Evolutionary conservation across 306 rosid genomes (phyloP).

Genomic region (Trichosanthes truncata): DNA sequence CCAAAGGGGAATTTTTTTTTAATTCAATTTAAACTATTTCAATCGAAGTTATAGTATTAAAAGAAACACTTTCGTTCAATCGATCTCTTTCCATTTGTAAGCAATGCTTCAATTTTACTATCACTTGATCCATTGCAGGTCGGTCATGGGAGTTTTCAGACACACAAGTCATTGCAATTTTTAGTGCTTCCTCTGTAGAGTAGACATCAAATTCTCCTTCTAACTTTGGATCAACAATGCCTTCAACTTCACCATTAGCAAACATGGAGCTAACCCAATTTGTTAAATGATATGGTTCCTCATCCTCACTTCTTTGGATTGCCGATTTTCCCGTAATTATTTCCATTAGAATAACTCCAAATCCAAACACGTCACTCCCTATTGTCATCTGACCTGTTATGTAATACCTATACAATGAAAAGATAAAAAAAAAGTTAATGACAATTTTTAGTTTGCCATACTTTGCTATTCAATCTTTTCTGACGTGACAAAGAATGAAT

Average conservation of each 20-base stretch:
- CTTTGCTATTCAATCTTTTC: too few species aligned
- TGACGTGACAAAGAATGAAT: too few species aligned
- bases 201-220: constrained; percentile 7
- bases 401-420: too few species aligned
- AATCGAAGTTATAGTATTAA: too few species aligned
- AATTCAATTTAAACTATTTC: too few species aligned
- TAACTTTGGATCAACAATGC: constrained; percentile 16
- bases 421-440: too few species aligned
- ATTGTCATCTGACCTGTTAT: constrained; percentile 13
- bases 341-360: constrained; percentile 21
- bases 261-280: constrained; percentile 18
- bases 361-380: constrained; percentile 28
- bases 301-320: neutral
- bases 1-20: too few species aligned
- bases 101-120: constrained; percentile 15
- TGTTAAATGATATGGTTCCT: neutral
- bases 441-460: too few species aligned
- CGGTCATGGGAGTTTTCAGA: neutral
- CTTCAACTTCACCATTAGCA: constrained; percentile 12
- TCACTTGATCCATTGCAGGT: constrained; percentile 23
- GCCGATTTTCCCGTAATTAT: constrained; percentile 24
- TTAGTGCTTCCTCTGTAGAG: constrained; percentile 11
- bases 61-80: neutral
- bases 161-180: constrained; percentile 16
- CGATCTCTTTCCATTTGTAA: neutral